Conservation (phyloP, 176 grass and related monocot species). For the Triticum dicoccoides region DNA sequence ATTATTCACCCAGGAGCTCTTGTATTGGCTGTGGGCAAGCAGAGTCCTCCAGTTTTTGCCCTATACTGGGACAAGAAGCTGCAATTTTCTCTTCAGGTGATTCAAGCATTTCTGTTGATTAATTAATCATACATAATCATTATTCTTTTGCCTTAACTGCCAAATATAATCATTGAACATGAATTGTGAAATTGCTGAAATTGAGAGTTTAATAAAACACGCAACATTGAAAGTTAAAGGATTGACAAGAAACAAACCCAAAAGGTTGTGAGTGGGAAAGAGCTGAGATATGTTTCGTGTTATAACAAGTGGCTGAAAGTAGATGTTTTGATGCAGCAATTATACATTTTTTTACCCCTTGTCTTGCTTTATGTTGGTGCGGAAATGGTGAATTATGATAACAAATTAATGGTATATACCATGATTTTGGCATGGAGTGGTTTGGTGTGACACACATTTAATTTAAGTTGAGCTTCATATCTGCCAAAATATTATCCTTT, state of each 20-base stretch:
- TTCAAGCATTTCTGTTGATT: conserved; percentile 6
- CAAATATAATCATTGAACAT: not conserved
- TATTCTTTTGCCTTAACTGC: not conserved
- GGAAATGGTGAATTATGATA: not conserved
- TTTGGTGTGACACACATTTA: not conserved
- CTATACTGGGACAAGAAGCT: conserved; percentile 96
- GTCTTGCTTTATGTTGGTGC: not conserved
- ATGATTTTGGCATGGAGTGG: not conserved
- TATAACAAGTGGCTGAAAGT: not conserved
- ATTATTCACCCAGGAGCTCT: conserved; percentile 91
- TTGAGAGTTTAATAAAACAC: not conserved
- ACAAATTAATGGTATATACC: not conserved
- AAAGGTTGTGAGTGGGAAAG: not conserved
- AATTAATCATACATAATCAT: not conserved
- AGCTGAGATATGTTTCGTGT: no score
- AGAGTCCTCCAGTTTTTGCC: conserved; percentile 71
- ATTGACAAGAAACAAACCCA: conserved; percentile 16
- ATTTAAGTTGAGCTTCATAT: conserved; percentile 8
- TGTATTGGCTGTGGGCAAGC: conserved; percentile 81
- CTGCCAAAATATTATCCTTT: not conserved
- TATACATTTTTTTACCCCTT: not conserved
- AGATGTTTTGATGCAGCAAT: not conserved
- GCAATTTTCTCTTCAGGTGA: conserved; percentile 97
- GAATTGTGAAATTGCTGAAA: not conserved
- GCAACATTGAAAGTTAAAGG: not conserved